phyloP scores from a whole-genome alignment of 306 rosid genomes.

The Dalbergia cultrata region DNA sequence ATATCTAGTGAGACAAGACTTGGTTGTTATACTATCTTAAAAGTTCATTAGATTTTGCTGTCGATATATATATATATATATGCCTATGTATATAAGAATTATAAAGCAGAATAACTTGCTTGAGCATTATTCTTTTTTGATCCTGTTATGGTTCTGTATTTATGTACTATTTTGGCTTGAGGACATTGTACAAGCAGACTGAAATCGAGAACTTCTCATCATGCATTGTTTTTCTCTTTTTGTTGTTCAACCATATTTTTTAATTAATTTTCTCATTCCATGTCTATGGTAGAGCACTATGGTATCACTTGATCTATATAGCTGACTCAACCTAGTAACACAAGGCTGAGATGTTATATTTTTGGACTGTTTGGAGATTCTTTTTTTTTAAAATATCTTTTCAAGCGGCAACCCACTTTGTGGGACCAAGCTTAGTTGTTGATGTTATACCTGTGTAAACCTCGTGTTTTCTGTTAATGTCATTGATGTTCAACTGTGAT shows the following conservation, averaged over 20 bases:
- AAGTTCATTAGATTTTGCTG: too few species aligned
- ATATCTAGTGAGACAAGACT: too few species aligned
- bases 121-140: too few species aligned
- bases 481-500: background rate
- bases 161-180: background rate
- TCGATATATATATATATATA: too few species aligned
- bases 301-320: too few species aligned
- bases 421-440: background rate
- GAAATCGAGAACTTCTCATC: background rate
- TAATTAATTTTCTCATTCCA: too few species aligned
- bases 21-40: background rate
- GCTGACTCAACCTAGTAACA: too few species aligned
- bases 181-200: background rate
- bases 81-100: too few species aligned
- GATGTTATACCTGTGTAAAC: background rate
- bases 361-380: background rate
- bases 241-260: background rate
- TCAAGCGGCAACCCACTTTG: background rate
- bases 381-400: background rate
- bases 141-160: background rate
- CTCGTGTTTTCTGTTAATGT: background rate
- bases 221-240: background rate
- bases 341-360: background rate
- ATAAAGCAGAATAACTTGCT: too few species aligned
- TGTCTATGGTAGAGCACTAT: too few species aligned